Conservation (phyloP, 345 rosid species). For the Turritis glabra region DNA sequence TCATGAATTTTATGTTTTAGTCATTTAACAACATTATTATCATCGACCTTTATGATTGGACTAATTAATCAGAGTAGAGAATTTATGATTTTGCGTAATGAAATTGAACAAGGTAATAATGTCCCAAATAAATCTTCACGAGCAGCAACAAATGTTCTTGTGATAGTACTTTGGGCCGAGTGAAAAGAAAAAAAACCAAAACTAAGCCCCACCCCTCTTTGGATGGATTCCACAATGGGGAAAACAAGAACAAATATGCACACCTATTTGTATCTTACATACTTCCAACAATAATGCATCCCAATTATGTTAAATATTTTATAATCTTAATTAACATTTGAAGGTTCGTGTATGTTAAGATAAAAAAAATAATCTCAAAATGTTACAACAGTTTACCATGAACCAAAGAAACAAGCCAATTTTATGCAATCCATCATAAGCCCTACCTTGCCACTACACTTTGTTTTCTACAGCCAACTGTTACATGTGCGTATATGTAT, state of each 20-base stretch:
- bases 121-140: neutral
- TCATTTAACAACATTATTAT: neutral
- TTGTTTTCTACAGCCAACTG: neutral
- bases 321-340: neutral
- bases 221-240: constrained; percentile 31
- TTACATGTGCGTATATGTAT: constrained; percentile 8
- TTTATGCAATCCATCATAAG: constrained; percentile 11
- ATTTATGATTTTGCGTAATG: neutral
- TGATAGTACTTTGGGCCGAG: constrained; percentile 21
- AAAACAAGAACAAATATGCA: constrained; percentile 28
- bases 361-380: neutral
- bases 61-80: neutral
- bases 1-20: neutral
- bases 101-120: neutral
- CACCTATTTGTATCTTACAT: constrained; percentile 7
- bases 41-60: neutral
- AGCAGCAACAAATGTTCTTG: constrained; percentile 13
- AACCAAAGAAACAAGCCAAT: neutral
- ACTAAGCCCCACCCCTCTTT: constrained; percentile 29
- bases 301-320: neutral
- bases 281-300: constrained; percentile 14
- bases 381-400: neutral
- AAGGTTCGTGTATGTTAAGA: neutral
- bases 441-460: constrained; percentile 34
- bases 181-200: neutral